Evolutionary conservation across 768 basidiomycete species (phyloP).

Genomic region (Trametes coccinea): DNA sequence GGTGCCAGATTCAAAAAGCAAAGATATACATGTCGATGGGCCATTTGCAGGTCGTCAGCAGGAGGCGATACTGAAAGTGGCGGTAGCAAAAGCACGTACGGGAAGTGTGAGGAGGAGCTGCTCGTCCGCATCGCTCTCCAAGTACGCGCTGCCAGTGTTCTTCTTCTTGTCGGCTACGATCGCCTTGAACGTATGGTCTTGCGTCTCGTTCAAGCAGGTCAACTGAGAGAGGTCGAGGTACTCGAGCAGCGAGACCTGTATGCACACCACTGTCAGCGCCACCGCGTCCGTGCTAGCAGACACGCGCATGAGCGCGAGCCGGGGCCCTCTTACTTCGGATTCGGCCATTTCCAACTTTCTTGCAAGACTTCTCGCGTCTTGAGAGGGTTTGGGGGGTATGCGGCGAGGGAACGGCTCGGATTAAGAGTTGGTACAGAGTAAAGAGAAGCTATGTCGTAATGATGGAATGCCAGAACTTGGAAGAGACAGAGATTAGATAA

Average conservation of each 20-base stretch:
- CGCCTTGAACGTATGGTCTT: constrained; percentile 49
- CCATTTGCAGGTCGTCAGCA: background rate
- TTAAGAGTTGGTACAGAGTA: constrained; percentile 24
- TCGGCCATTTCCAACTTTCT: constrained; percentile 14
- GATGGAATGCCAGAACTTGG: constrained; percentile 12
- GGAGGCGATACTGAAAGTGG: background rate
- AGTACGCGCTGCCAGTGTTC: constrained; percentile 48
- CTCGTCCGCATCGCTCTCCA: constrained; percentile 72
- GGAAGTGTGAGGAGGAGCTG: constrained; percentile 67
- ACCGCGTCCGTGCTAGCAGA: background rate
- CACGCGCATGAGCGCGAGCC: background rate
- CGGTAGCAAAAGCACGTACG: constrained; percentile 40
- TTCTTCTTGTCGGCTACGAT: constrained; percentile 46
- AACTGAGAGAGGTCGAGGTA: constrained; percentile 59
- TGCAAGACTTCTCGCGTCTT: background rate
- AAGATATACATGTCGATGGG: no score
- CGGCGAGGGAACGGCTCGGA: constrained; percentile 8
- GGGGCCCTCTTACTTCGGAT: constrained; percentile 17
- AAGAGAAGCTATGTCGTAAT: background rate
- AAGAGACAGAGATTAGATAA: constrained; percentile 25
- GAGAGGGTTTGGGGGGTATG: background rate
- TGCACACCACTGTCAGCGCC: background rate
- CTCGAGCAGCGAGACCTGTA: constrained; percentile 55
- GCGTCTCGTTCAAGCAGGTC: constrained; percentile 70
- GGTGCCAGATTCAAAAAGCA: no score